Base-by-base conservation (phyloP, 106 monocot species). In the Narthecium ossifragum region DNA sequence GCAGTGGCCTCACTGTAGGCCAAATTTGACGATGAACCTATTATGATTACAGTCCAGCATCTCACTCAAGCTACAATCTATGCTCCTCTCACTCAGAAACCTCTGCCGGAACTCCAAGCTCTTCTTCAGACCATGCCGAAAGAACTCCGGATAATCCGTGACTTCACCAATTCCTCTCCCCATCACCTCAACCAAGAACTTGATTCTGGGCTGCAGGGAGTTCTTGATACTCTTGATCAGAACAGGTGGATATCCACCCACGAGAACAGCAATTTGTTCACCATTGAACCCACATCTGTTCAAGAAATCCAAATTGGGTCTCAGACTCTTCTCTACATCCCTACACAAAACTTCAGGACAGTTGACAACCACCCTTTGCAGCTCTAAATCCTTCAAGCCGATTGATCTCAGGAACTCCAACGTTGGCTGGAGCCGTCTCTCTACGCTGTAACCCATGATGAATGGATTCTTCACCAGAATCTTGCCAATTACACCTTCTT, bases 371-470 rank as follows among this genome's bases (percentile, higher is more conserved):
- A 84, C 75, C 63, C 60, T 78, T 59, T 51, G 69, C 26, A 96
- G 49, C 39, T 90, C 70, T 8, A 17, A 0, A 32, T 79, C 78
- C 26, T 54, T 64, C 23, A 96, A 38, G 5, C 94, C 90, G 6
- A 86, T 62, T 26, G 83, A 86, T 55, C 76, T 83, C 45, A 96
- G 70, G 50, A 90, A 96, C 53, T 90, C 83, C 1, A 72, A 51
- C 2, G 90, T 96, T 14, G 94, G 90, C 36, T 50, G 59, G 7
- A 96, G 90, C 36, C 90, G 54, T 20, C 70, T 83, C 65, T 80
- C 86, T 0, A 96, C 80, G 46, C 75, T 96, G 57, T 96, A 96
- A 2, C 94, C 94, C 69, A 96, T 71, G 31, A 90, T 78, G 55
- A 62, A 96, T 2, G 94, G 90, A 26, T 89, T 82, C 70, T 84